Base-by-base conservation (phyloP, 2,329 filamentous ascomycete genomes). In the Rhynchosporium agropyri region DNA sequence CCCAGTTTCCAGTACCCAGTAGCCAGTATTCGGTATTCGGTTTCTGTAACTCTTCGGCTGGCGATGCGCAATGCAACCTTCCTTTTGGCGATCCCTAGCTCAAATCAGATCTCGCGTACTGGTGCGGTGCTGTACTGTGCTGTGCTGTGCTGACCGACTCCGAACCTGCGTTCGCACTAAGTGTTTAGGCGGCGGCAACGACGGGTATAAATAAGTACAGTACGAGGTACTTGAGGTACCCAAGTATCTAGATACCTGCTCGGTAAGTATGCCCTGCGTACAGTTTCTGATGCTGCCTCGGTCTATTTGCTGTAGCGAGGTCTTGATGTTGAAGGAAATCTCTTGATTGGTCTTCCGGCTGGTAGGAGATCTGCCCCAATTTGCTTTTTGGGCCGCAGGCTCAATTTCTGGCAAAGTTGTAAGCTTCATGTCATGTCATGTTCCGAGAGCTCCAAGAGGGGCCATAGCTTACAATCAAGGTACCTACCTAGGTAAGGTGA, bases 341-440 rank as follows among this genome's bases (percentile, higher is more conserved):
- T 43, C 20, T 43, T 8, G 29, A 10, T 31, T 6, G 29, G 26
- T 42, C 36, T 55, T 6, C 31, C 53, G 53, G 31, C 20, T 29
- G 53, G 20, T 28, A 42, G 38, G 7, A 38, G 31, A 15, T 38
- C 29, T 53, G 33, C 13, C 9, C 50, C 20, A 53, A 3, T 50
- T 53, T 33, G 50, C 20, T 26, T 15, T 40, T 33, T 33, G 33
- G 33, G 43, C 13, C 31, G 38, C 7, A 43, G 12, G 33, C 38
- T 43, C 53, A 56, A 43, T 43, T 13, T 56, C 53, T 56, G 53
- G 38, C 26, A 56, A 20, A 56, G 20, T 20, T 56, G 40, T 31
- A 56, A 56, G 53, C 53, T 56, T 56, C 53, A 9, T 3, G n/a
- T 36, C 31, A 20, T 20, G 20, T 20, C 20, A 20, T n/a, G 12